Base-by-base conservation (phyloP, 2,329 filamentous ascomycete genomes). In the Hymenoscyphus linearis region DNA sequence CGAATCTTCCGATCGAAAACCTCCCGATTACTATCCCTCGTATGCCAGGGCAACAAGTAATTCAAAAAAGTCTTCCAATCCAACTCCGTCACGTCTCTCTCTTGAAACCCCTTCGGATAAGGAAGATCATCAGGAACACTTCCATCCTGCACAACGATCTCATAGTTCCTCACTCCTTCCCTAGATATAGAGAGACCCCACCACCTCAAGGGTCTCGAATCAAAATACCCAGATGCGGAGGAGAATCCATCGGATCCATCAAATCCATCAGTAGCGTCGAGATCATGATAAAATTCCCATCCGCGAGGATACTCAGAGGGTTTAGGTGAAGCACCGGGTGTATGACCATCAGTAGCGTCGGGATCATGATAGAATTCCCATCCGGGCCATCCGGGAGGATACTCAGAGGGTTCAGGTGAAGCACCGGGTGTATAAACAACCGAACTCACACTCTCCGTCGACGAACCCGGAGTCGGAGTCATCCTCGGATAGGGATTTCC, bases 1-100 rank as follows among this genome's bases (percentile, higher is more conserved):
- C 75, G 74, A 31, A 80, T 64, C 67, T 85, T 84, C 59, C 80
- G 76, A 63, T 82, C 78, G 16, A 80, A 71, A 18, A 83, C 67
- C 55, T 75, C 74, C 25, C 79, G 77, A 65, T 83, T 85, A 18
- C 73, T 71, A 16, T 70, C 68, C 0, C 73, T 71, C 4, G 74
- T 72, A 68, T 82, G 77, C 58, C 80, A 73, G 0, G 84, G 82
- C 25, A 85, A 69, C 16, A 86, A 70, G 62, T 80, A 80, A 66
- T 85, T 85, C 53, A 83, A 65, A 70, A 86, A 86, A 0, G 83
- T 85, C 37, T 78, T 76, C 84, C 84, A 86, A 68, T 86, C 83
- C 66, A 82, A 78, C 14, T 72, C 66, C 0, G 74, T 77, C 13
- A 84, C 75, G 58, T 83, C 81, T 44, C 77, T 77, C 4, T 65